phyloP scores from a whole-genome alignment of 805 yeast species.

The Myxozyma monticola region DNA sequence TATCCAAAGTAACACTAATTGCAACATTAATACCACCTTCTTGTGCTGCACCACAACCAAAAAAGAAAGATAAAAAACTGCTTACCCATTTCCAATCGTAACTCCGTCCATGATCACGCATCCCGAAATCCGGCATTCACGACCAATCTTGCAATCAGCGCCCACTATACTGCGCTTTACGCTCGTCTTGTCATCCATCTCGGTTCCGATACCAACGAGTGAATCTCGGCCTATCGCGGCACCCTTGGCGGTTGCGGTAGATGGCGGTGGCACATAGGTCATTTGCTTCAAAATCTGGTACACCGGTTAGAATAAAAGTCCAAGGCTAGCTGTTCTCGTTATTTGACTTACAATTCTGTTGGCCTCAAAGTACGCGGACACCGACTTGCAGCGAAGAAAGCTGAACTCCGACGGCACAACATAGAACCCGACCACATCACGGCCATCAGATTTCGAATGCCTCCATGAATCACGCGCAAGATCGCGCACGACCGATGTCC shows the following conservation, averaged over 20 bases:
- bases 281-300: constrained; percentile 24
- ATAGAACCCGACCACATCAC: constrained; percentile 59
- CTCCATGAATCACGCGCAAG: constrained; percentile 91
- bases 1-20: constrained; percentile 62
- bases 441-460: constrained; percentile 43
- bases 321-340: neutral
- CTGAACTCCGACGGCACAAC: constrained; percentile 61
- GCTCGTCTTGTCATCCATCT: constrained; percentile 76
- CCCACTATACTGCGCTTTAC: constrained; percentile 87
- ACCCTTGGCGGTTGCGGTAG: constrained; percentile 29
- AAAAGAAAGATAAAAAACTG: constrained; percentile 47
- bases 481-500: constrained; percentile 63
- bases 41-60: neutral
- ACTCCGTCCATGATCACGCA: constrained; percentile 75
- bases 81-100: constrained; percentile 70
- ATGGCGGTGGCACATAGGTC: constrained; percentile 33
- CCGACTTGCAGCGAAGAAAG: constrained; percentile 75
- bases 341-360: constrained; percentile 63
- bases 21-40: neutral
- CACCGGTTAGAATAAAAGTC: neutral
- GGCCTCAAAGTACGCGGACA: constrained; percentile 84
- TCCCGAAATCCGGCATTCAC: constrained; percentile 83
- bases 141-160: constrained; percentile 71
- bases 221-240: constrained; percentile 90
- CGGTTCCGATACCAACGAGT: constrained; percentile 65